These are phyloP conservation scores for Cryphonectria carpinicola DNA, from an alignment of 2,329 filamentous ascomycete genomes.

Conservation along the genomic window DNA sequence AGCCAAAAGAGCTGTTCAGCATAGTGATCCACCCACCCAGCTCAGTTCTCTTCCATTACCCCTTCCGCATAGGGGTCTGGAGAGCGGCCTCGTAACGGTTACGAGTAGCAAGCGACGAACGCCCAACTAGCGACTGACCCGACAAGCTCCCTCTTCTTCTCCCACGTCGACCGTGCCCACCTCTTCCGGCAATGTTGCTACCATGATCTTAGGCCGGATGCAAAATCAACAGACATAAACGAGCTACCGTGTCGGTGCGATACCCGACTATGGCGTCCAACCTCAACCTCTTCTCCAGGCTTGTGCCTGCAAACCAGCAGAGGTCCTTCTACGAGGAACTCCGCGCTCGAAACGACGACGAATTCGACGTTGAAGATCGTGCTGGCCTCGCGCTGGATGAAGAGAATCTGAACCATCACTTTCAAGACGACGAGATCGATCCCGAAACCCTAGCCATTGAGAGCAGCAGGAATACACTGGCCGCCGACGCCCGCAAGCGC, in stretches of 20 bases:
- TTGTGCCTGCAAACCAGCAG: slow-evolving; percentile 41
- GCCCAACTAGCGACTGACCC: slow-evolving; percentile 5
- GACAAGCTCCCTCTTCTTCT: not conserved
- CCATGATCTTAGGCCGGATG: slow-evolving; percentile 15
- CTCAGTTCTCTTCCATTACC: not conserved
- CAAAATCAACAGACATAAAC: slow-evolving; percentile 17
- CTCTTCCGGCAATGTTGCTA: slow-evolving; percentile 22
- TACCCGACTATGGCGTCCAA: slow-evolving; percentile 48
- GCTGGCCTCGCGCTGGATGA: slow-evolving; percentile 53
- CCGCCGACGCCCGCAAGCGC: slow-evolving; percentile 16
- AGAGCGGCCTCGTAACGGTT: not conserved
- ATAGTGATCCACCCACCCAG: not conserved
- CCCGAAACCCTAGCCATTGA: slow-evolving; percentile 47
- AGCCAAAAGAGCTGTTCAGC: not conserved
- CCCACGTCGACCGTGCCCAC: not conserved
- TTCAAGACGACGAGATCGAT: slow-evolving; percentile 55
- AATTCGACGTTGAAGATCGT: slow-evolving; percentile 46
- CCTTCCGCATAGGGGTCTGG: not conserved
- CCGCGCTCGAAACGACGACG: slow-evolving; percentile 43
- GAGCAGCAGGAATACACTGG: slow-evolving; percentile 49
- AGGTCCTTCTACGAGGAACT: slow-evolving; percentile 57
- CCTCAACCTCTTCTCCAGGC: slow-evolving; percentile 52
- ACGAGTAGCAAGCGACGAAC: not conserved
- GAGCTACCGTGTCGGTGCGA: slow-evolving; percentile 10
- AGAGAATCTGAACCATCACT: slow-evolving; percentile 56